Evolutionary conservation across 2,329 filamentous ascomycete genomes (phyloP), one percentile per base, ranked within the genome.

Genomic region (Penicillium nordicum): DNA sequence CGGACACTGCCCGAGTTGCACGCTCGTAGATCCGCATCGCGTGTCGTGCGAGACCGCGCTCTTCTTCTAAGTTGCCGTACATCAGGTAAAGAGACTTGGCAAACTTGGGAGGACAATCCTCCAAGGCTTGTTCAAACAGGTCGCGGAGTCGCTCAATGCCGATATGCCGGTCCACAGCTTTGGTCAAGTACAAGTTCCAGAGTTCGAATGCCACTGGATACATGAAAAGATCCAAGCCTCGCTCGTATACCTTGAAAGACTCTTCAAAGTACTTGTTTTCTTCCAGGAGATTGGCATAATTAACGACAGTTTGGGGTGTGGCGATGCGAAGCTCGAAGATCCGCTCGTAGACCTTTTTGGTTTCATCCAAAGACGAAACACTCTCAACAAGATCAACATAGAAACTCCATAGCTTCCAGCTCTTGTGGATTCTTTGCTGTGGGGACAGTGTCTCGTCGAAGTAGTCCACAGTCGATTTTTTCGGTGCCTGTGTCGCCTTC

Each of bases 11-110:
- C 32, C 94, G 86, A 5, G 94, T 99, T 8, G 94, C 94, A 57
- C 94, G 88, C 77, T 99, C 95, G 75, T 99, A 99, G 65, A 99
- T 99, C 57, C 94, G 89, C 94, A 99, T 99, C 2, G 95, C 95
- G 72, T 97, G 93, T 48, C 95, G 85, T 11, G 94, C 93, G 16
- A 99, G 84, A 1, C 94, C 94, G 36, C 94, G 85, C 68, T 99
- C 94, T 76, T 99, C 94, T 74, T 99, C 94, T 29, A 99, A 79
- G 63, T 95, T 94, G 61, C 94, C 94, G 73, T 99, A 99, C 94
- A 99, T 97, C 60, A 99, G 83, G 72, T 96, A 99, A 6, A 99
- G 82, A 0, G 91, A 87, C 76, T 97, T 97, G 61, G 94, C 94
- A 69, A 99, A 99, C 65, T 93, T 95, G 0, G 93, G 90, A 4